Conservation (phyloP, 805 yeast genomes). For the Candida loeiensis region DNA sequence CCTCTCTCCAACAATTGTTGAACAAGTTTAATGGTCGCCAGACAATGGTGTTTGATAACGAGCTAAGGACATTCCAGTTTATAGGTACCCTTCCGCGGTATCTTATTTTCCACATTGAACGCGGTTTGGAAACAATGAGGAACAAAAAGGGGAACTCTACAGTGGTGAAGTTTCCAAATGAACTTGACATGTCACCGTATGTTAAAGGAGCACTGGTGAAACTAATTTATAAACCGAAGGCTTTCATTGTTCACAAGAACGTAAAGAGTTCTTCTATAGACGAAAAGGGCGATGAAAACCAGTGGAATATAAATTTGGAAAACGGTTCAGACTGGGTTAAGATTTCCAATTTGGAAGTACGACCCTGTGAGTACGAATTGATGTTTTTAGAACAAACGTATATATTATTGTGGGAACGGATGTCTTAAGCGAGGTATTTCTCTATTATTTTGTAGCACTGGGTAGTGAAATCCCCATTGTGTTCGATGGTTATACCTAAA, state of each 20-base stretch:
- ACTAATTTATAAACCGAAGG: constrained; percentile 33
- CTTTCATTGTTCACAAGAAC: constrained; percentile 16
- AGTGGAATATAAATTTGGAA: constrained; percentile 43
- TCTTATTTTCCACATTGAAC: constrained; percentile 54
- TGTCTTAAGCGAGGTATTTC: constrained; percentile 1
- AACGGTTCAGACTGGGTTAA: constrained; percentile 53
- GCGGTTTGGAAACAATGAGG: constrained; percentile 27
- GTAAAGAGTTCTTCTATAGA: constrained; percentile 14
- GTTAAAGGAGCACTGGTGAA: constrained; percentile 18
- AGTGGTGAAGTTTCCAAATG: constrained; percentile 55
- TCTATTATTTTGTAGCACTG: constrained; percentile 9
- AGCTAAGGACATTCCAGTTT: constrained; percentile 37
- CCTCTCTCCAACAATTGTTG: constrained; percentile 43
- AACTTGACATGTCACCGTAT: constrained; percentile 35
- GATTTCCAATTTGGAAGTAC: constrained; percentile 50
- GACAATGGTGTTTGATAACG: constrained; percentile 28
- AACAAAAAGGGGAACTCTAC: constrained; percentile 38
- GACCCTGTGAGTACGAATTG: constrained; percentile 50
- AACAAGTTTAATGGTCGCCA: constrained; percentile 33
- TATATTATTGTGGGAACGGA: constrained; percentile 63
- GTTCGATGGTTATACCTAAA: constrained; percentile 13
- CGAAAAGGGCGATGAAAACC: constrained; percentile 33
- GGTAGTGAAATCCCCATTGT: constrained; percentile 7
- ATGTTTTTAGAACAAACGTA: constrained; percentile 60
- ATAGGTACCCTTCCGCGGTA: constrained; percentile 46